These are phyloP conservation scores for Fusarium mangiferae DNA, from an alignment of 2,329 filamentous ascomycete genomes.

Conservation along the genomic window DNA sequence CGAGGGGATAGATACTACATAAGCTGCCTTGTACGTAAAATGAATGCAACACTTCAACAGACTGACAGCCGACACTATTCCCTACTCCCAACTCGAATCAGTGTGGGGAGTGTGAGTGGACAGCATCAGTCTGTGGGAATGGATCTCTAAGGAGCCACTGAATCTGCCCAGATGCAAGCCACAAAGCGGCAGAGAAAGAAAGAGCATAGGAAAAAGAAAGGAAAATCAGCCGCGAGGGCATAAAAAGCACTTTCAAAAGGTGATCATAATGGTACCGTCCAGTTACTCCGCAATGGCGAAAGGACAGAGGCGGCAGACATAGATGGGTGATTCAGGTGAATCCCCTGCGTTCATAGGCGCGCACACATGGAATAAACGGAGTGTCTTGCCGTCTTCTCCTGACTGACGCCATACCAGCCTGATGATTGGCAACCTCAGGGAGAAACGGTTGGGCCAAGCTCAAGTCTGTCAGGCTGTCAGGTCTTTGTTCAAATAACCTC, in stretches of 20 bases:
- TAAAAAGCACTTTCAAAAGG: neutral
- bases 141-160: slow-evolving; percentile 25
- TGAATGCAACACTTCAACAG: slow-evolving; percentile 6
- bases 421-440: slow-evolving; percentile 9
- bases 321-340: neutral
- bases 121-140: slow-evolving; percentile 32
- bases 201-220: slow-evolving; percentile 15
- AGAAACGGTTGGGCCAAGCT: slow-evolving; percentile 26
- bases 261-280: neutral
- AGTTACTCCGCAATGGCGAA: neutral
- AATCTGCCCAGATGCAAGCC: slow-evolving; percentile 20
- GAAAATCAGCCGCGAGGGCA: neutral
- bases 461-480: slow-evolving; percentile 2
- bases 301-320: neutral
- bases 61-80: slow-evolving; percentile 1
- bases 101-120: slow-evolving; percentile 28
- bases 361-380: slow-evolving; percentile 9
- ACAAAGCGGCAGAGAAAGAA: slow-evolving; percentile 18
- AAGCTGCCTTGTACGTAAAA: slow-evolving; percentile 15
- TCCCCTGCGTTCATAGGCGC: neutral
- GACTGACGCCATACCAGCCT: neutral
- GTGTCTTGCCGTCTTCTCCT: slow-evolving; percentile 3
- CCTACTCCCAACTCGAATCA: slow-evolving; percentile 1
- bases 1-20: neutral
- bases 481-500: slow-evolving; percentile 24